Conservation (phyloP, 1,284 basidiomycete species). For the Tilletia caries region DNA sequence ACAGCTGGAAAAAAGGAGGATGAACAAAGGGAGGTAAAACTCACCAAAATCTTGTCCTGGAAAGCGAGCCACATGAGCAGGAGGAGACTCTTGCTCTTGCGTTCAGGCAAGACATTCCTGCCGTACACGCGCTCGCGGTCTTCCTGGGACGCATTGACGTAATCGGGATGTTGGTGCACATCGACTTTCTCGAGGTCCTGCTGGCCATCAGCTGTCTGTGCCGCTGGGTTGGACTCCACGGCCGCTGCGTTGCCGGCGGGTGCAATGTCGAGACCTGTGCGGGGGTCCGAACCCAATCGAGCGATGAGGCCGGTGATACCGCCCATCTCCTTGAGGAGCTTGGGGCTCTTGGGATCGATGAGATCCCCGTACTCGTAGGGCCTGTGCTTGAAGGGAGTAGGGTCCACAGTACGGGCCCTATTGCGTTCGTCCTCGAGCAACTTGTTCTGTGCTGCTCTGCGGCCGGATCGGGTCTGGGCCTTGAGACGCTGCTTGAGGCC, state of each 20-base stretch:
- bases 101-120: slow-evolving; percentile 73
- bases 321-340: slow-evolving; percentile 68
- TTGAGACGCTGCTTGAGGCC: slow-evolving; percentile 5
- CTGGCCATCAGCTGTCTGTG: background rate
- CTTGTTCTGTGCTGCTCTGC: background rate
- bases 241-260: slow-evolving; percentile 26
- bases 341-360: slow-evolving; percentile 78
- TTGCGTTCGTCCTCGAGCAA: slow-evolving; percentile 32
- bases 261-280: slow-evolving; percentile 45
- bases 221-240: slow-evolving; percentile 6
- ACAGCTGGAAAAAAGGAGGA: background rate
- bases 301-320: slow-evolving; percentile 68
- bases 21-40: slow-evolving; percentile 53
- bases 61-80: slow-evolving; percentile 88
- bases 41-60: slow-evolving; percentile 83
- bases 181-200: slow-evolving; percentile 24
- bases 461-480: background rate
- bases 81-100: slow-evolving; percentile 74
- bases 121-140: slow-evolving; percentile 65
- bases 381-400: slow-evolving; percentile 54
- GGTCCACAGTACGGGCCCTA: slow-evolving; percentile 37
- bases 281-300: slow-evolving; percentile 70
- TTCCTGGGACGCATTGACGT: slow-evolving; percentile 29
- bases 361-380: slow-evolving; percentile 77
- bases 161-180: slow-evolving; percentile 19